Evolutionary conservation across 1,139 yeast genomes (phyloP).

Genomic region (Maudiozyma humilis): DNA sequence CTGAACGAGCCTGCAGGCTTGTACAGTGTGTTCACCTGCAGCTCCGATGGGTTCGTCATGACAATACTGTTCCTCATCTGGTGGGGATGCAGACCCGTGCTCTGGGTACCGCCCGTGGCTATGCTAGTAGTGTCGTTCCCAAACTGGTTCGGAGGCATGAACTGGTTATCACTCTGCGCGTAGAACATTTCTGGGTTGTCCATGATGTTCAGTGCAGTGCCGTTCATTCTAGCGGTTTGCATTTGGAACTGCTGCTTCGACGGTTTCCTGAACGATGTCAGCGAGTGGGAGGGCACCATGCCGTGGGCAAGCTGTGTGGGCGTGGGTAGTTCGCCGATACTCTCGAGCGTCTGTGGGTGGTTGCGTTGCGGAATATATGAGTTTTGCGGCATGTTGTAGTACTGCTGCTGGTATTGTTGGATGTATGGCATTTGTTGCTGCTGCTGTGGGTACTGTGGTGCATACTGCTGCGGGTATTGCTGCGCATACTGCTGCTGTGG

Average conservation of each 20-base stretch:
- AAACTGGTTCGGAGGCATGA: constrained; percentile 3
- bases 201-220: constrained; percentile 27
- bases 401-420: constrained; percentile 8
- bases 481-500: constrained; percentile 33
- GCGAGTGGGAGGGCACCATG: constrained; percentile 24
- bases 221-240: constrained; percentile 19
- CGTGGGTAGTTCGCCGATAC: constrained; percentile 26
- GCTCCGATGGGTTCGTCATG: constrained; percentile 69
- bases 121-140: constrained; percentile 10
- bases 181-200: constrained; percentile 30
- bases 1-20: constrained; percentile 60
- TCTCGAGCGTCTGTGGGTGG: constrained; percentile 23
- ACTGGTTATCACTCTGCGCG: constrained; percentile 6
- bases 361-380: constrained; percentile 14
- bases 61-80: constrained; percentile 59
- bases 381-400: constrained; percentile 12
- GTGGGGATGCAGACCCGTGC: constrained; percentile 31
- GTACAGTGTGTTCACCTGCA: constrained; percentile 42
- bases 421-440: constrained; percentile 30
- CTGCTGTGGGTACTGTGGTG: constrained; percentile 34
- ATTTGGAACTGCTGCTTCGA: constrained; percentile 11
- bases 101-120: constrained; percentile 14
- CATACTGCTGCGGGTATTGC: constrained; percentile 10
- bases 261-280: constrained; percentile 24
- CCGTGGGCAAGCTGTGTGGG: constrained; percentile 21